These are phyloP conservation scores for Candida sphagnicola DNA, from an alignment of 805 yeast species.

Conservation along the genomic window DNA sequence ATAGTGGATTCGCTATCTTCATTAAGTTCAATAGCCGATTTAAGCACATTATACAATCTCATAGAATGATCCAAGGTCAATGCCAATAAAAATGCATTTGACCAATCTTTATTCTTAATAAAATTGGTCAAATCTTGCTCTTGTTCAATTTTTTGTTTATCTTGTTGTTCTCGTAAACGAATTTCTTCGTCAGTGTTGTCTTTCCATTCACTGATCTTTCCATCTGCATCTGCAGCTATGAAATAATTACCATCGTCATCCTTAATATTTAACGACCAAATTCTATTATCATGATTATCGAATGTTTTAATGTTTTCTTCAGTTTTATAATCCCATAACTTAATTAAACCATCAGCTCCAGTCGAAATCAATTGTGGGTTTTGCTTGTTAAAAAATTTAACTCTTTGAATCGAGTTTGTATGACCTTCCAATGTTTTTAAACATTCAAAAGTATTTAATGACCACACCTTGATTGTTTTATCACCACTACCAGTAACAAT, in stretches of 20 bases:
- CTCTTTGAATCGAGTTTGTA: conserved; percentile 86
- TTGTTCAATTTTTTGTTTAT: conserved; percentile 65
- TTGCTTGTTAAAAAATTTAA: conserved; percentile 55
- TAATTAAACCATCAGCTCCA: conserved; percentile 94
- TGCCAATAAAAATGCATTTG: conserved; percentile 82
- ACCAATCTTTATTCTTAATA: conserved; percentile 74
- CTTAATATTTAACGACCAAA: conserved; percentile 80
- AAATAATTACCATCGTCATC: conserved; percentile 60
- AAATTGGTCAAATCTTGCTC: conserved; percentile 83
- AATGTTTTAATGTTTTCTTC: conserved; percentile 82
- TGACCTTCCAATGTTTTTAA: conserved; percentile 88
- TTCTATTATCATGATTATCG: conserved; percentile 88
- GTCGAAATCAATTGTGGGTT: conserved; percentile 68
- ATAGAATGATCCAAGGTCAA: conserved; percentile 86
- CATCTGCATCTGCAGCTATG: conserved; percentile 92
- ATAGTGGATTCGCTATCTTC: conserved; percentile 47
- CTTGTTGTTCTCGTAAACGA: conserved; percentile 47
- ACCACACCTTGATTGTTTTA: conserved; percentile 87
- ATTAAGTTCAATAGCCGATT: conserved; percentile 50
- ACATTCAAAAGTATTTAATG: conserved; percentile 71
- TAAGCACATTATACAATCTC: conserved; percentile 76
- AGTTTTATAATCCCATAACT: conserved; percentile 73
- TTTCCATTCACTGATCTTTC: conserved; percentile 82
- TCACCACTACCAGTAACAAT: conserved; percentile 90
- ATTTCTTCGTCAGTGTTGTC: conserved; percentile 79